phyloP scores from a whole-genome alignment of 2,329 filamentous ascomycete genomes.

The Tolypocladium tropicale region DNA sequence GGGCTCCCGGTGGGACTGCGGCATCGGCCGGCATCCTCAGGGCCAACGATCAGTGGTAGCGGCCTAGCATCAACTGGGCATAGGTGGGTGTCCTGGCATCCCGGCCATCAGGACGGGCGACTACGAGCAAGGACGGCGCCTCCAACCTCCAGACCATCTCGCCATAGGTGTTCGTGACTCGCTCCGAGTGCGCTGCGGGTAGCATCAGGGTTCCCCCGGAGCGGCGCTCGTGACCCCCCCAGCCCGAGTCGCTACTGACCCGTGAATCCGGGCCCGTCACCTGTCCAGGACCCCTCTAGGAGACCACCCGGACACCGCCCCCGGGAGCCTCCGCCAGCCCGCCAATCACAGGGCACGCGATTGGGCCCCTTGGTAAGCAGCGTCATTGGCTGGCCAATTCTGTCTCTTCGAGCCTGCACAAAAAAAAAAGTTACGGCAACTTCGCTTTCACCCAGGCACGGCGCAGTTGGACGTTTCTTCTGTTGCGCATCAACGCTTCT shows the following conservation, averaged over 20 bases:
- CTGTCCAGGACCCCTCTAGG: too few relatives aligned
- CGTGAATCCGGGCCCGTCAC: too few relatives aligned
- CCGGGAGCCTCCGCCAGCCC: too few relatives aligned
- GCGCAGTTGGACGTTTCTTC: too few relatives aligned
- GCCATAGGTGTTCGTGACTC: background rate
- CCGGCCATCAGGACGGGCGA: too few relatives aligned
- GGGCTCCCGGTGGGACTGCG: background rate
- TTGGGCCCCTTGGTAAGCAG: background rate
- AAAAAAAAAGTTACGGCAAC: background rate
- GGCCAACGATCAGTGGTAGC: too few relatives aligned
- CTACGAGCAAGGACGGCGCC: too few relatives aligned
- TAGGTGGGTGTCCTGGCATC: background rate
- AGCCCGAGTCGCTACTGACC: background rate
- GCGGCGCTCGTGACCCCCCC: background rate
- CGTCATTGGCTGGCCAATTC: background rate
- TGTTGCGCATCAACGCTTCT: background rate
- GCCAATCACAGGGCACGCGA: background rate
- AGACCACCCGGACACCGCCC: too few relatives aligned
- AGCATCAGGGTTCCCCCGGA: background rate
- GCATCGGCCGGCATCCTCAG: too few relatives aligned
- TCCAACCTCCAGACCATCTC: too few relatives aligned
- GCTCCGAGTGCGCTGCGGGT: background rate
- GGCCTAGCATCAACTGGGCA: background rate
- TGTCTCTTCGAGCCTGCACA: background rate
- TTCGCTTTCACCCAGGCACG: background rate